Evolutionary conservation across 2,329 filamentous ascomycete genomes (phyloP).

Genomic region (Emergomyces africanus): DNA sequence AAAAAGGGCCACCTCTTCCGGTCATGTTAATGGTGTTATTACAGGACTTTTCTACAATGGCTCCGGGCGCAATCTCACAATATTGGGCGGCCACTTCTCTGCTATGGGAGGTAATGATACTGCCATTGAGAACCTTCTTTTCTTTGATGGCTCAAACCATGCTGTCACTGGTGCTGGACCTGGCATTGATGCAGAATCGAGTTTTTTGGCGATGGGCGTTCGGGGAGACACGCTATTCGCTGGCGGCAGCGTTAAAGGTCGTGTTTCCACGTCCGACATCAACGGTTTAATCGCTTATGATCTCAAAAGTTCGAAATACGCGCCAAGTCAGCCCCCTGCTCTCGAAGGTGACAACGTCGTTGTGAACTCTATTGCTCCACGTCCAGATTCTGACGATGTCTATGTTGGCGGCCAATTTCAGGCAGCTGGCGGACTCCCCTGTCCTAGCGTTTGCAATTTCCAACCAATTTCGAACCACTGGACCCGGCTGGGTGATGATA

Average conservation of each 20-base stretch:
- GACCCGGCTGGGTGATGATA: conserved; percentile 60
- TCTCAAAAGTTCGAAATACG: conserved; percentile 50
- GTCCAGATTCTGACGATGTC: conserved; percentile 57
- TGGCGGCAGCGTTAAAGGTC: conserved; percentile 67
- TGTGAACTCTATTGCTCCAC: conserved; percentile 64
- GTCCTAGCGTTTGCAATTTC: conserved; percentile 70
- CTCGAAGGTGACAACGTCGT: conserved; percentile 56
- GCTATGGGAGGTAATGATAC: conserved; percentile 56
- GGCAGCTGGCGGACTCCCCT: conserved; percentile 71
- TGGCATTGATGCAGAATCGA: conserved; percentile 57
- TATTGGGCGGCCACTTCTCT: conserved; percentile 78
- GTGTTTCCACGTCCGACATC: conserved; percentile 47
- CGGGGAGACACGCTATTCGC: conserved; percentile 60
- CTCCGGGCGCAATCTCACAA: conserved; percentile 54
- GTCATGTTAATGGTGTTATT: conserved; percentile 22
- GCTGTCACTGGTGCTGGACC: conserved; percentile 50
- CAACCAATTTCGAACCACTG: conserved; percentile 59
- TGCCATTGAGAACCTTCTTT: conserved; percentile 62
- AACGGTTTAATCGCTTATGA: conserved; percentile 72
- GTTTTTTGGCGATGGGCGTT: conserved; percentile 58
- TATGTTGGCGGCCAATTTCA: conserved; percentile 79
- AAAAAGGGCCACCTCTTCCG: conserved; percentile 19
- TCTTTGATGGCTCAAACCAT: conserved; percentile 66
- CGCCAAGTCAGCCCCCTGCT: conserved; percentile 57
- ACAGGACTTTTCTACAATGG: conserved; percentile 12